Evolutionary conservation across 345 rosid species (phyloP).

Genomic region (Pseudoturritis turrita): DNA sequence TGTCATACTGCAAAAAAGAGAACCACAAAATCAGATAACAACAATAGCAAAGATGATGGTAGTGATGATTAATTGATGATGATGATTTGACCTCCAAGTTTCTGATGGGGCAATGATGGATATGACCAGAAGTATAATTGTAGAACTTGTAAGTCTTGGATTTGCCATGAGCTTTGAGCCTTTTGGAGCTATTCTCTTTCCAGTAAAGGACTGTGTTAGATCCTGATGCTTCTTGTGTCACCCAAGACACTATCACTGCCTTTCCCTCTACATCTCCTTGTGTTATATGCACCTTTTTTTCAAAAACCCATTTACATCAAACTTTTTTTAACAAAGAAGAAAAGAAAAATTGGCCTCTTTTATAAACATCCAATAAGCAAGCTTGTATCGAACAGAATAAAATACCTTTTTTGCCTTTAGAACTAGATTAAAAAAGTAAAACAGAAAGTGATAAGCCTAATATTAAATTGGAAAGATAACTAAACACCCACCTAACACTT

Average conservation of each 20-base stretch:
- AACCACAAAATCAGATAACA: slow-evolving; percentile 5
- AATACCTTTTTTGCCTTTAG: background rate
- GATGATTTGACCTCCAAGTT: slow-evolving; percentile 49
- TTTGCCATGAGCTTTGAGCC: slow-evolving; percentile 50
- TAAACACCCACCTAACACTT: slow-evolving; percentile 7
- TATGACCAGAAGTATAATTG: slow-evolving; percentile 76
- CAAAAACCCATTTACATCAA: background rate
- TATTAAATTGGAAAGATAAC: background rate
- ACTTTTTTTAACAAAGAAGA: background rate
- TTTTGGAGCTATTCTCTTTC: slow-evolving; percentile 42
- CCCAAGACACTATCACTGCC: slow-evolving; percentile 90
- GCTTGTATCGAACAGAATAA: background rate
- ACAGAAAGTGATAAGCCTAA: slow-evolving; percentile 3
- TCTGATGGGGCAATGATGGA: slow-evolving; percentile 74
- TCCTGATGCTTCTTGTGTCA: slow-evolving; percentile 62
- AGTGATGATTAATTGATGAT: background rate
- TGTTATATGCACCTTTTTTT: slow-evolving; percentile 65
- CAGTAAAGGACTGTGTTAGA: slow-evolving; percentile 65
- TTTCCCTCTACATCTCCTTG: slow-evolving; percentile 87
- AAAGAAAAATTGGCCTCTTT: background rate
- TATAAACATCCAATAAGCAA: slow-evolving; percentile 1
- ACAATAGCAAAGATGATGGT: background rate
- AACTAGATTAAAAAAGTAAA: background rate
- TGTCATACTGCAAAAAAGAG: slow-evolving; percentile 38
- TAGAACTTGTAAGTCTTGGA: slow-evolving; percentile 43